A percentile compares a stretch with the other conserved stretches of the same genome.
Evolutionary conservation across 345 rosid species (phyloP).

Genomic region (Toxicodendron radicans): DNA sequence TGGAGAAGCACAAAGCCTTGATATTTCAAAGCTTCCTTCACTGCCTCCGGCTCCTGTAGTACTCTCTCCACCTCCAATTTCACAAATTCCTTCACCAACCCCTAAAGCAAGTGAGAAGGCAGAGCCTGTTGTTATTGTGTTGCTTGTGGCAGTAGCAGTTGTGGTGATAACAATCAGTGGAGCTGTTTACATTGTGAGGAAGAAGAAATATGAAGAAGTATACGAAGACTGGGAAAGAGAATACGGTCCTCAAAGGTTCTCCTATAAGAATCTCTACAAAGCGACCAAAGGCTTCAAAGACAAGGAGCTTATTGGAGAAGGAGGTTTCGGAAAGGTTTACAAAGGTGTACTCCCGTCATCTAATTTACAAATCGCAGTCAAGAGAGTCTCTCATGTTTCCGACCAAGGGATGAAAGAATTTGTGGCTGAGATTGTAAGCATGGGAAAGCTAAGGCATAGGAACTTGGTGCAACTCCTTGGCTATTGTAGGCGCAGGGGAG

Average conservation of each 20-base stretch:
- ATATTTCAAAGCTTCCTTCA: conserved; percentile 50
- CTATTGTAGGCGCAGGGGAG: conserved; percentile 37
- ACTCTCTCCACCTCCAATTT: conserved; percentile 35
- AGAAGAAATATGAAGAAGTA: conserved; percentile 54
- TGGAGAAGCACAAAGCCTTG: conserved; percentile 43
- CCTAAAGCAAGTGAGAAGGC: not conserved
- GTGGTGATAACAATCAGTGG: conserved; percentile 18
- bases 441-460: conserved; percentile 38
- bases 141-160: conserved; percentile 24
- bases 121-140: conserved; percentile 15
- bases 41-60: conserved; percentile 31
- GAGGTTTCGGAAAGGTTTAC: conserved; percentile 63
- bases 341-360: conserved; percentile 47
- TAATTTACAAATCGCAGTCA: conserved; percentile 51
- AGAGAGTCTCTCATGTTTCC: conserved; percentile 48
- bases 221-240: conserved; percentile 69
- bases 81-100: conserved; percentile 33
- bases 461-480: conserved; percentile 49
- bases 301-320: conserved; percentile 46
- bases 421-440: conserved; percentile 21
- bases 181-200: conserved; percentile 28
- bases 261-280: conserved; percentile 51
- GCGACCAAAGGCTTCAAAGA: conserved; percentile 71
- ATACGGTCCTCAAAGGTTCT: conserved; percentile 58
- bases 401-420: conserved; percentile 53